Evolutionary conservation across 2,329 filamentous ascomycete species (phyloP).

Genomic region (Stylonectria norvegica): DNA sequence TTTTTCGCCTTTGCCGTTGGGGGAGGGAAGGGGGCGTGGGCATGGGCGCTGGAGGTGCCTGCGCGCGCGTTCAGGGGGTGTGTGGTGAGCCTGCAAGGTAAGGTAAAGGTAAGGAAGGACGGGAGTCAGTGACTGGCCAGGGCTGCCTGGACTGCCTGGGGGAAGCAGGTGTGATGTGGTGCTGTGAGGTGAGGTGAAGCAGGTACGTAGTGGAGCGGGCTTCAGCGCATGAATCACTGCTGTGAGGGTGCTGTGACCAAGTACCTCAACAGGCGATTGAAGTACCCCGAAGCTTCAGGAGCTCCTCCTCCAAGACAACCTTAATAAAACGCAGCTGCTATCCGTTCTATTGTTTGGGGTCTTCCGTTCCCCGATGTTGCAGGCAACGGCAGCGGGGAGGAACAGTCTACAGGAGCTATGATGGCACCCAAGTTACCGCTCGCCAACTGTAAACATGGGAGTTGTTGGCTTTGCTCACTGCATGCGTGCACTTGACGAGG

Average conservation of each 20-base stretch:
- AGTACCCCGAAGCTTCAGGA: slow-evolving; percentile 4
- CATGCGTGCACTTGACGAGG: no score
- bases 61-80: slow-evolving; percentile 18
- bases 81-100: slow-evolving; percentile 18
- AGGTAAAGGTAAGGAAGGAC: slow-evolving; percentile 27
- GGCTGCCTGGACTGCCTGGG: no score
- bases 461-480: no score
- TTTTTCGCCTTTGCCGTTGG: slow-evolving; percentile 31
- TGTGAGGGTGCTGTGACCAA: not conserved
- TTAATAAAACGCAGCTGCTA: no score
- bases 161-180: slow-evolving; percentile 17
- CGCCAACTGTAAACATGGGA: no score
- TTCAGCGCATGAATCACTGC: not conserved
- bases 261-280: slow-evolving; percentile 3
- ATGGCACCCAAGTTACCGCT: no score
- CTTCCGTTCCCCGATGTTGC: no score
- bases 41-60: slow-evolving; percentile 21
- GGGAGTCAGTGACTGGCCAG: no score
- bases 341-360: no score
- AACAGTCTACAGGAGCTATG: no score
- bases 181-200: slow-evolving; percentile 3
- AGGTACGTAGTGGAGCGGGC: slow-evolving; percentile 1
- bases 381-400: no score
- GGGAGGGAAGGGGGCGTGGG: slow-evolving; percentile 20
- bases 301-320: no score